A percentile compares a stretch with the other conserved stretches of the same genome.
These are phyloP conservation scores for Scheffersomyces titani DNA, from an alignment of 1,139 yeast genomes.

Conservation along the genomic window DNA sequence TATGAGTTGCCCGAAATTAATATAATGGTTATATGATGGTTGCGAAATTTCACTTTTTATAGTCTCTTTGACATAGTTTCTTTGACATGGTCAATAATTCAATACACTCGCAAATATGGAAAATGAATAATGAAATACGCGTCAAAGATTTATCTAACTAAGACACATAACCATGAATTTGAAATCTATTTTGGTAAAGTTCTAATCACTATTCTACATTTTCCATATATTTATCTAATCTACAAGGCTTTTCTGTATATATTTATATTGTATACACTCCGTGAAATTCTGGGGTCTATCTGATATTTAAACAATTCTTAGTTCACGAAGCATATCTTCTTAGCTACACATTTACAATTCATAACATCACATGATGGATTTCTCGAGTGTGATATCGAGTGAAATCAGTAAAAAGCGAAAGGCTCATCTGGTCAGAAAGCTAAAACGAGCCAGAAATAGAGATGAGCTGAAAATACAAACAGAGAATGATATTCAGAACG, in stretches of 20 bases:
- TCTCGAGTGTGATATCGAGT: conserved; percentile 33
- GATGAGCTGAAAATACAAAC: not conserved
- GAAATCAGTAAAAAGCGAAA: conserved; percentile 35
- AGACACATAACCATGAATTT: too few species aligned
- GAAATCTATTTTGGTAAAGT: too few species aligned
- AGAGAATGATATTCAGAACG: not conserved
- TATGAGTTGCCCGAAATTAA: too few species aligned
- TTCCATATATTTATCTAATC: too few species aligned
- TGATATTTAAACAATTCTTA: not conserved
- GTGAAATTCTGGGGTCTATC: not conserved
- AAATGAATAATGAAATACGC: too few species aligned
- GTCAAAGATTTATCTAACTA: not conserved
- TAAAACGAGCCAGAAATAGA: not conserved
- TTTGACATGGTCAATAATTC: not conserved
- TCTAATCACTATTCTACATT: too few species aligned
- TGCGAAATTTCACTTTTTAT: not conserved
- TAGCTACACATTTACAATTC: not conserved
- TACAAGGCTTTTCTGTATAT: too few species aligned
- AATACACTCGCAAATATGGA: not conserved
- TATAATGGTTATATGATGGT: not conserved
- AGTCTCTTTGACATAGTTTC: not conserved
- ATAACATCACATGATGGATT: conserved; percentile 24
- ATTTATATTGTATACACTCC: too few species aligned
- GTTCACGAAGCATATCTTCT: too few species aligned
- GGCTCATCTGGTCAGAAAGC: conserved; percentile 7